Evolutionary conservation across 805 yeast genomes (phyloP), one percentile per base, ranked within the genome.

Genomic region (Wickerhamomyces bisporus): DNA sequence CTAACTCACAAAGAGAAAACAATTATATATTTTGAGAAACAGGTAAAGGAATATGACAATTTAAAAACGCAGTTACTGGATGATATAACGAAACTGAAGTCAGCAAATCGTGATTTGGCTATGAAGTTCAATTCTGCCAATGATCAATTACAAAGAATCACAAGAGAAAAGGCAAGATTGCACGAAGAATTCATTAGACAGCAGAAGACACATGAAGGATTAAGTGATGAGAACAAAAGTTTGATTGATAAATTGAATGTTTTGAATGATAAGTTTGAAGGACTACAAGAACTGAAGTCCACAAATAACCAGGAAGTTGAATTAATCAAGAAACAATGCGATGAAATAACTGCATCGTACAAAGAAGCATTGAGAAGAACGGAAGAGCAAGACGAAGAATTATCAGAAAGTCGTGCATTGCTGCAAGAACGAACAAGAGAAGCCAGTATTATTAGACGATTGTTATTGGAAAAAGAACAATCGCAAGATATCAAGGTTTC

Each of bases 341-440:
- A 86, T 36, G 95, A 86, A 50, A 57, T 84, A 35, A 53, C 70
- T 3, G 73, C 83, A 71, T 76, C 84, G 38, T 61, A 79, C 28
- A 73, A 74, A 43, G 98, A 93, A 49, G 65, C 79, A 2, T 71
- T 69, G 30, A 68, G 68, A 37, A 71, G 75, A 44, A 66, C 75
- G 17, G 88, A 84, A 40, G 73, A 77, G 2, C 57, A 89, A 21
- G 88, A 85, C 48, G 95, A 87, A 40, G 96, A 89, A 53, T 62
- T 91, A n/a, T 65, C 73, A 10, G 97, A 89, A 41, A 66, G 85
- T 5, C 73, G 86, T 39, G 72, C 75, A 24, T 67, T 80, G 58
- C 60, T 89, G 3, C 93, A 81, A 52, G 96, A 88, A 52, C 74
- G 95, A 43, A 77, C 85, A 0, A 68, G 89, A 35, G 98, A 91